Evolutionary conservation across 371 early-diverging fungal species (phyloP), one percentile per base, ranked within the genome.

Genomic region (Dichotomocladium elegans): DNA sequence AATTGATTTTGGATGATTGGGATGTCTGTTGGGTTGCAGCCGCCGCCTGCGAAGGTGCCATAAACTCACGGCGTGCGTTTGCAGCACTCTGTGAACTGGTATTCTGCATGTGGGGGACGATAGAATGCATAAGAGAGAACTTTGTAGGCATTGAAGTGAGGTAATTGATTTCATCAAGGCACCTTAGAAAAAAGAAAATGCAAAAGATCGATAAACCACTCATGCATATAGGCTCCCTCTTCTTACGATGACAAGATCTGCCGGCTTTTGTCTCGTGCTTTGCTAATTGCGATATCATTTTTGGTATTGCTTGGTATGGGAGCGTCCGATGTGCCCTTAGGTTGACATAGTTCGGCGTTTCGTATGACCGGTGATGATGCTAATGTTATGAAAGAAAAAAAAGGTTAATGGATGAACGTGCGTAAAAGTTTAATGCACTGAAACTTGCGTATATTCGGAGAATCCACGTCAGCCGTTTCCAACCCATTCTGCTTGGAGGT

Each of bases 191-290:
- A 44, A 14, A 21, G 8, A 27, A 34, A 21, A 15, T 22, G 24
- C 25, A 29, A 24, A 45, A 42, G 28, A 19, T 11, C 12, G 21
- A 6, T 37, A 7, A 10, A 26, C 42, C 31, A 19, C 11, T 50
- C 24, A 33, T 46, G 21, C 26, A 35, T 42, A 35, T 45, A 47
- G 42, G 40, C 21, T 43, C 43, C 26, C 37, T 21, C 24, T 37
- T 52, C 83, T 52, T 79, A 89, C 92, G 83, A 80, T 80, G 88
- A 87, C 50, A 93, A 66, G 12, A 88, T 71, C 63, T 93, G 86
- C 43, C 87, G 77, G 55, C 86, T 90, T 47, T 86, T 79, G 43
- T 82, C 73, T 45, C 70, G 64, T 41, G 62, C 21, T 55, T 68
- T 73, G 30, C 40, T 47, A 14, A 40, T 30, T 25, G 10, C 22